Percentiles rank a stretch among this genome's conserved stretches.
These are phyloP conservation scores for Saksenaea oblongispora DNA, from an alignment of 371 early-diverging fungal genomes.

Conservation along the genomic window DNA sequence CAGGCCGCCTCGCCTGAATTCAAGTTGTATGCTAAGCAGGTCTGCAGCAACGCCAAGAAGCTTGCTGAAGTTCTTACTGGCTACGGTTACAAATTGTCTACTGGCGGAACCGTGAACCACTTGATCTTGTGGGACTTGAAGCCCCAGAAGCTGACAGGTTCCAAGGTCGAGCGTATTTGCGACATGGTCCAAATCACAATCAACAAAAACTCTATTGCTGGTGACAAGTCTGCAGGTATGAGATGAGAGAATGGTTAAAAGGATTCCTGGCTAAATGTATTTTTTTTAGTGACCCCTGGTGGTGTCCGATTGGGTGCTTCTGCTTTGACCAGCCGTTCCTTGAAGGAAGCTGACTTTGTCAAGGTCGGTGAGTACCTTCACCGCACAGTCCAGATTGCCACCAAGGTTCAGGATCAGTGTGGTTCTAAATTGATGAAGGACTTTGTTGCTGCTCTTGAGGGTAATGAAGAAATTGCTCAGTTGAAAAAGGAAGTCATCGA, in stretches of 20 bases:
- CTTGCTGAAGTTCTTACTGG: conserved; percentile 75
- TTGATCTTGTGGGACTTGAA: conserved; percentile 92
- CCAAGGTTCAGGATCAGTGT: conserved; percentile 71
- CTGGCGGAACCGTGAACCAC: conserved; percentile 96
- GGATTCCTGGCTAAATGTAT: background rate
- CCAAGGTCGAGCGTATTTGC: conserved; percentile 95
- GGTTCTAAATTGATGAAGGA: conserved; percentile 95
- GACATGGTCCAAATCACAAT: conserved; percentile 91
- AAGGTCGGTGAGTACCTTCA: conserved; percentile 85
- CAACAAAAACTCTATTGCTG: conserved; percentile 95
- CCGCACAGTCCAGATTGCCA: conserved; percentile 91
- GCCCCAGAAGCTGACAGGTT: conserved; percentile 82
- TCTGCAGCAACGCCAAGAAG: conserved; percentile 85
- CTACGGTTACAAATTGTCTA: conserved; percentile 88
- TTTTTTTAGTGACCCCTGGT: conserved; percentile 67
- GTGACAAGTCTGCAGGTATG: conserved; percentile 76
- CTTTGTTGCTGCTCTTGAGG: conserved; percentile 78
- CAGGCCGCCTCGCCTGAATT: conserved; percentile 94
- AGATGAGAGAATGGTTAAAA: background rate
- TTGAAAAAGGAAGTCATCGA: conserved; percentile 89
- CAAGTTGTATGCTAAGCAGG: conserved; percentile 92
- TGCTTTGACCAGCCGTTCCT: conserved; percentile 89
- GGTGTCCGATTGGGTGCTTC: conserved; percentile 91
- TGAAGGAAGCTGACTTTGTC: conserved; percentile 86
- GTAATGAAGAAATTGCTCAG: conserved; percentile 68